Conservation (phyloP, 768 basidiomycete genomes). For the Tricholoma furcatifolium region DNA sequence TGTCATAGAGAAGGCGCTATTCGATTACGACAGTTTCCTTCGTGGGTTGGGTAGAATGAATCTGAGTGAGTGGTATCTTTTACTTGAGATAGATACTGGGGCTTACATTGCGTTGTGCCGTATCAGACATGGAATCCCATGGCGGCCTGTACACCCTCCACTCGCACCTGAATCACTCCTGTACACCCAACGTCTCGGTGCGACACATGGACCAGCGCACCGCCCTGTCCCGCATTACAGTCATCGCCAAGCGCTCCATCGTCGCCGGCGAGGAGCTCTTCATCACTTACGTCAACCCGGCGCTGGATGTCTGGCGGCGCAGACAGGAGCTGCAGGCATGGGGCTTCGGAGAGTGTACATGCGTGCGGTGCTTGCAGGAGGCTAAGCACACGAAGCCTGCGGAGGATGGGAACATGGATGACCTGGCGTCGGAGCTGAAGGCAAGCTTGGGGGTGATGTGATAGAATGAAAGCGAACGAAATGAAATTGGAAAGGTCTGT, state of each 20-base stretch:
- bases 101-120: background rate
- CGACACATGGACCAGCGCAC: slow-evolving; percentile 71
- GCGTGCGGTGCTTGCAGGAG: slow-evolving; percentile 67
- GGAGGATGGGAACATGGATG: slow-evolving; percentile 35
- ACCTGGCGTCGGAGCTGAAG: slow-evolving; percentile 60
- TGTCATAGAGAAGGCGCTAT: slow-evolving; percentile 56
- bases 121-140: slow-evolving; percentile 75
- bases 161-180: slow-evolving; percentile 86
- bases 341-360: slow-evolving; percentile 74
- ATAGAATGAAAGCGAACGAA: background rate
- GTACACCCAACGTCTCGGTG: slow-evolving; percentile 75
- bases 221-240: slow-evolving; percentile 70
- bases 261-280: slow-evolving; percentile 70
- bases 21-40: slow-evolving; percentile 77
- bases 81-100: slow-evolving; percentile 5
- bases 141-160: slow-evolving; percentile 86
- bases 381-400: slow-evolving; percentile 35
- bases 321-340: slow-evolving; percentile 59
- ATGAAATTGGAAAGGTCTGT: background rate
- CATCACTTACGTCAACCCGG: slow-evolving; percentile 78
- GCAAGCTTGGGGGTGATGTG: slow-evolving; percentile 59
- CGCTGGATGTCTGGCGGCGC: slow-evolving; percentile 44
- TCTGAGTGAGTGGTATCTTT: slow-evolving; percentile 57
- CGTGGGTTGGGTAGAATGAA: slow-evolving; percentile 74
- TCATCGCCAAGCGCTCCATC: slow-evolving; percentile 67